Evolutionary conservation across 495 filamentous ascomycete species (phyloP).

Genomic region (Daldinia childiae): DNA sequence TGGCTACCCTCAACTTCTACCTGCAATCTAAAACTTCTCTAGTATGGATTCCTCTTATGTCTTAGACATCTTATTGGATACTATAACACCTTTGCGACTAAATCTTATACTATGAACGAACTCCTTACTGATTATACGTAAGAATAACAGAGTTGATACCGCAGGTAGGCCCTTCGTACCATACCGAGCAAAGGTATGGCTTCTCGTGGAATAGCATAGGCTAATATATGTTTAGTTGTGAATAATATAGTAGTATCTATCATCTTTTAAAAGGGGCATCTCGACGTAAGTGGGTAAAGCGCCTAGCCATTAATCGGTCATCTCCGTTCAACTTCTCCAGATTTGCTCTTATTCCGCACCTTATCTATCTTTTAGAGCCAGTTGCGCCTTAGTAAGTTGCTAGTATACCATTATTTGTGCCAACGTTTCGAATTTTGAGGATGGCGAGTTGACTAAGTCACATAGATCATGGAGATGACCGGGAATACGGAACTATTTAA

Average conservation of each 20-base stretch:
- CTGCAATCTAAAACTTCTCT: not conserved
- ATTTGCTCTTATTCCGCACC: constrained; percentile 1
- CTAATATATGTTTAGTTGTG: not conserved
- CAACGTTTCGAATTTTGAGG: not conserved
- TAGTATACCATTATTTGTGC: not conserved
- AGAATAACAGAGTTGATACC: not conserved
- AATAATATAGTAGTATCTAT: not conserved
- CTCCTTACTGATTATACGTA: not conserved
- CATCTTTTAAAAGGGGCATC: not conserved
- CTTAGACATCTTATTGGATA: too few species aligned
- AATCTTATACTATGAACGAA: too few species aligned
- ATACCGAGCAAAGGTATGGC: not conserved
- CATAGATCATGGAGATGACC: not conserved
- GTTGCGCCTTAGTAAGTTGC: not conserved
- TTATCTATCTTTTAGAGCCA: not conserved
- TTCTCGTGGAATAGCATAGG: not conserved
- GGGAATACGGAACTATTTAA: not conserved
- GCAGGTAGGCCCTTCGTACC: not conserved
- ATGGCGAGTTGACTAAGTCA: not conserved
- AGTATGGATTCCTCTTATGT: not conserved
- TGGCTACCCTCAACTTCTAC: not conserved
- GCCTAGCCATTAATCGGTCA: constrained; percentile 4
- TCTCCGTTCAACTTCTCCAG: constrained; percentile 8
- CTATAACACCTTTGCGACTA: too few species aligned
- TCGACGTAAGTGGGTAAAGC: not conserved